A percentile compares a stretch with the other conserved stretches of the same genome.
Evolutionary conservation across 2,329 filamentous ascomycete genomes (phyloP).

Genomic region (Plectosphaerella cucumerina): DNA sequence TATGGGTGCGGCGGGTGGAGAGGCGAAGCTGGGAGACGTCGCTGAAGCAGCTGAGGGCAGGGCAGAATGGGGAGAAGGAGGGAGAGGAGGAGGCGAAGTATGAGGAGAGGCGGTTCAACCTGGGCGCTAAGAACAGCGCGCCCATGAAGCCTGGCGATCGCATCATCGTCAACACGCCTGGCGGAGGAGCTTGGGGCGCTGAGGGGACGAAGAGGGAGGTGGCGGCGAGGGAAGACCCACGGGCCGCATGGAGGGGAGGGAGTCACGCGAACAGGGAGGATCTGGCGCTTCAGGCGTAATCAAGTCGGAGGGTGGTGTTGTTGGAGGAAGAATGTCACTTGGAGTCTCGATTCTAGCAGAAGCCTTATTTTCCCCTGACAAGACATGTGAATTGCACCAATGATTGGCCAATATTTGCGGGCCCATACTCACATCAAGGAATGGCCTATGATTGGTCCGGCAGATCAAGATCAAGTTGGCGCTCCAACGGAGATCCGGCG

Average conservation of each 20-base stretch:
- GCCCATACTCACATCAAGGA: too few species aligned
- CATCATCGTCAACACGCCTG: slow-evolving; percentile 74
- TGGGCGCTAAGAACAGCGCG: slow-evolving; percentile 77
- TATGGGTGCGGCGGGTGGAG: slow-evolving; percentile 76
- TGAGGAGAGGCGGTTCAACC: slow-evolving; percentile 62
- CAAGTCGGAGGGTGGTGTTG: too few species aligned
- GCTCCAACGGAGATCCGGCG: too few species aligned
- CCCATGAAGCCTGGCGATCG: slow-evolving; percentile 72
- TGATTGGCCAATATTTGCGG: too few species aligned
- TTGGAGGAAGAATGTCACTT: too few species aligned
- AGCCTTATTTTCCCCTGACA: too few species aligned
- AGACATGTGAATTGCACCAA: too few species aligned
- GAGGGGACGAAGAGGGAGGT: slow-evolving; percentile 53
- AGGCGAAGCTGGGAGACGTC: slow-evolving; percentile 48
- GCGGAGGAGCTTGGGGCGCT: slow-evolving; percentile 72
- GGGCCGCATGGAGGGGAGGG: slow-evolving; percentile 49
- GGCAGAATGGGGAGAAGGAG: slow-evolving; percentile 10
- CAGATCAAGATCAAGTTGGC: too few species aligned
- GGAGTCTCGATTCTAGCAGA: too few species aligned
- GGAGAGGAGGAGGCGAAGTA: slow-evolving; percentile 35
- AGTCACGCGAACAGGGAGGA: slow-evolving; percentile 55
- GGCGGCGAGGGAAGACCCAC: slow-evolving; percentile 49
- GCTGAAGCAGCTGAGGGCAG: slow-evolving; percentile 31
- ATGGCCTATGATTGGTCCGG: too few species aligned
- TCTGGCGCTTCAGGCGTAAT: slow-evolving; percentile 51